These are phyloP conservation scores for Rhynchosporium agropyri DNA, from an alignment of 2,329 filamentous ascomycete genomes.

Conservation along the genomic window DNA sequence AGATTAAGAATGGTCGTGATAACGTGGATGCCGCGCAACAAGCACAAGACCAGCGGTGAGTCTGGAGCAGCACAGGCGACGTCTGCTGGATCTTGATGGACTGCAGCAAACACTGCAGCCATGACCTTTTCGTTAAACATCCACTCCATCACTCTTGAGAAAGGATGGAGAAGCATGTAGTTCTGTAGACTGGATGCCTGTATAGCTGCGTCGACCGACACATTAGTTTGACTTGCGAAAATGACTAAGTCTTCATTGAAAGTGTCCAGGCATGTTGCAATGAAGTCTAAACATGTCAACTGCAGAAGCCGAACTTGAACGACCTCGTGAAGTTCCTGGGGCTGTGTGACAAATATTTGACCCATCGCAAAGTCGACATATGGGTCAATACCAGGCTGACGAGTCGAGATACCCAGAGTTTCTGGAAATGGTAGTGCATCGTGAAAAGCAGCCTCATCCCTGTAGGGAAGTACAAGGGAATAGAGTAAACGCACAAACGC, in stretches of 20 bases:
- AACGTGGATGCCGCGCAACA: slow-evolving; percentile 80
- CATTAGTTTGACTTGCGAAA: slow-evolving; percentile 76
- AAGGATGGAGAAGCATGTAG: slow-evolving; percentile 89
- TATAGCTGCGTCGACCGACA: slow-evolving; percentile 76
- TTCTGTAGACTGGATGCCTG: slow-evolving; percentile 71
- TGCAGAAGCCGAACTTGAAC: slow-evolving; percentile 73
- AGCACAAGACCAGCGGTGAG: slow-evolving; percentile 78
- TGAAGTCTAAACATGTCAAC: slow-evolving; percentile 82
- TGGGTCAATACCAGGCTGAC: slow-evolving; percentile 84
- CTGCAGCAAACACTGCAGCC: slow-evolving; percentile 72
- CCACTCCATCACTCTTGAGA: slow-evolving; percentile 96
- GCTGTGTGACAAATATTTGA: slow-evolving; percentile 67
- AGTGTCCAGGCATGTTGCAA: slow-evolving; percentile 73
- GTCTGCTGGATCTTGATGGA: slow-evolving; percentile 74
- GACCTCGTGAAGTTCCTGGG: slow-evolving; percentile 61
- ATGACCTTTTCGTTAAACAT: slow-evolving; percentile 93
- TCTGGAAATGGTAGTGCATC: slow-evolving; percentile 87
- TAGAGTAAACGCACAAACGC: slow-evolving; percentile 80
- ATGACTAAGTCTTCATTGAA: slow-evolving; percentile 96
- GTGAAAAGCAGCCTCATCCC: slow-evolving; percentile 62
- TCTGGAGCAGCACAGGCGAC: slow-evolving; percentile 73
- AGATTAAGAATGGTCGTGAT: slow-evolving; percentile 82
- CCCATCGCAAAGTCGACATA: slow-evolving; percentile 92
- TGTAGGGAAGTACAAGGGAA: slow-evolving; percentile 68
- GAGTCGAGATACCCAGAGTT: slow-evolving; percentile 73